phyloP scores from a whole-genome alignment of 495 filamentous ascomycete species.

The Aspergillus leporis region DNA sequence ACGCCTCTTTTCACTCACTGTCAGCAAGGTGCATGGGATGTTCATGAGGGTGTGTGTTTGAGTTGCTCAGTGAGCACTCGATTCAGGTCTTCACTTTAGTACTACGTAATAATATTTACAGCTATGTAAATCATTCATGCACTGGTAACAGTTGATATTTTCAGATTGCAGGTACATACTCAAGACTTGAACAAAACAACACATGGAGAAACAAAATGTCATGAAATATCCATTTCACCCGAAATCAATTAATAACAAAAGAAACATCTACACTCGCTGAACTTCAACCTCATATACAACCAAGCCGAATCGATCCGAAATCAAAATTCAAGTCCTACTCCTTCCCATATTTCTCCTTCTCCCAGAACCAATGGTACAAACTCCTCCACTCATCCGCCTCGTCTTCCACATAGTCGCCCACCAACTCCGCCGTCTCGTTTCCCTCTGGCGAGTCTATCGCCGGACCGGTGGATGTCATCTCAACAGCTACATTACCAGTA shows the following conservation, averaged over 20 bases:
- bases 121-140: too few relatives aligned
- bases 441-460: constrained; percentile 24
- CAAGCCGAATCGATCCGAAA: neutral
- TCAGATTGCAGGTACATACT: too few relatives aligned
- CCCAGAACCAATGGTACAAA: constrained; percentile 52
- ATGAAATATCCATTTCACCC: neutral
- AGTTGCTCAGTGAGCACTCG: too few relatives aligned
- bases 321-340: neutral
- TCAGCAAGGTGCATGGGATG: too few relatives aligned
- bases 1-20: too few relatives aligned
- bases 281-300: neutral
- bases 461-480: constrained; percentile 34
- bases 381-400: constrained; percentile 43
- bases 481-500: constrained; percentile 31
- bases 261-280: constrained; percentile 1
- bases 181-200: neutral
- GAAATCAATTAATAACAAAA: neutral
- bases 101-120: too few relatives aligned
- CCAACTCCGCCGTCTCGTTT: constrained; percentile 49
- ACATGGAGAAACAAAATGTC: neutral
- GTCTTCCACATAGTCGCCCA: constrained; percentile 50
- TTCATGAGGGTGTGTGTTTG: too few relatives aligned
- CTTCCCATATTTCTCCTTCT: constrained; percentile 25
- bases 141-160: too few relatives aligned
- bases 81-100: too few relatives aligned